phyloP scores from a whole-genome alignment of 73 alveolate species.

The Paramecium sonneborni region DNA sequence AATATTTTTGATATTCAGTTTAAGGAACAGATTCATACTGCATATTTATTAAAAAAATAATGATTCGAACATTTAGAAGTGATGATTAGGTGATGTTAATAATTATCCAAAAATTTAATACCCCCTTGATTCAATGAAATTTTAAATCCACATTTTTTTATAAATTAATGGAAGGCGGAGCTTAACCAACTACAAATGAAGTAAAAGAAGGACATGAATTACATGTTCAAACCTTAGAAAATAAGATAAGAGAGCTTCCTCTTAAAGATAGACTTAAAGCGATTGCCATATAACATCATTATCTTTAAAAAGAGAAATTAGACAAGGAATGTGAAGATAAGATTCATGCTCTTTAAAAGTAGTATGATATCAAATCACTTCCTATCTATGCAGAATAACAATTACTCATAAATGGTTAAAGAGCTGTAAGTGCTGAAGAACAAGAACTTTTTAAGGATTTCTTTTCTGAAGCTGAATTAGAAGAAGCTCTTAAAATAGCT shows the following conservation, averaged over 20 bases:
- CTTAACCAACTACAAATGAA: not conserved
- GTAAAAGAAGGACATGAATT: conserved; percentile 34
- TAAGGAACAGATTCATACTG: not conserved
- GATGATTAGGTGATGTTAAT: not conserved
- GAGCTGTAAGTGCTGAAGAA: conserved; percentile 43
- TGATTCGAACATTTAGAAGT: not conserved
- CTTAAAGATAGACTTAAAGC: conserved; percentile 61
- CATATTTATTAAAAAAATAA: conserved; percentile 5
- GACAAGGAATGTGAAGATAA: conserved; percentile 63
- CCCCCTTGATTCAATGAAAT: not conserved
- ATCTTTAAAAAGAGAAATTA: conserved; percentile 36
- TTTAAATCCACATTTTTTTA: conserved; percentile 27
- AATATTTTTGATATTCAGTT: not conserved
- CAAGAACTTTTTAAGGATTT: conserved; percentile 57
- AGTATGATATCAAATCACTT: conserved; percentile 57
- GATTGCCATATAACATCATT: conserved; percentile 52
- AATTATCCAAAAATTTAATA: not conserved
- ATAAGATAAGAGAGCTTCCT: conserved; percentile 59
- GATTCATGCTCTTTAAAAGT: conserved; percentile 45
- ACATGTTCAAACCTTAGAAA: not conserved
- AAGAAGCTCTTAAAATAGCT: conserved; percentile 34
- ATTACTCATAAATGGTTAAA: conserved; percentile 7
- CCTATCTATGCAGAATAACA: conserved; percentile 64
- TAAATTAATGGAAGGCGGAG: conserved; percentile 37
- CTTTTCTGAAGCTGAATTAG: conserved; percentile 60